Evolutionary conservation across 805 yeast genomes (phyloP).

Genomic region (Kluyveromyces wickerhamii): DNA sequence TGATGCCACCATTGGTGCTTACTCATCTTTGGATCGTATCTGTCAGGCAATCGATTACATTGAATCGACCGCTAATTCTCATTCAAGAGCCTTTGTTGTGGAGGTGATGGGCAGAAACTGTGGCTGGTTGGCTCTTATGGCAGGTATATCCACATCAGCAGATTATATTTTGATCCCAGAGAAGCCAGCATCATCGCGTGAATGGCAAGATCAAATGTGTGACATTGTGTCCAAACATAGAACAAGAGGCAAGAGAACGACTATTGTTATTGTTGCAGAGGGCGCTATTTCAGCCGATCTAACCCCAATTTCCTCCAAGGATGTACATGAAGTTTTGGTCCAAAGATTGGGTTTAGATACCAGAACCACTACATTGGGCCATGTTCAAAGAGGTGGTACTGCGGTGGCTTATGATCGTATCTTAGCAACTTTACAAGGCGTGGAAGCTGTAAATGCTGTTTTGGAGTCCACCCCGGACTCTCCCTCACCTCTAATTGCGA

Average conservation of each 20-base stretch:
- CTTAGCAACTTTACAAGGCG: conserved; percentile 73
- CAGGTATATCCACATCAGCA: conserved; percentile 74
- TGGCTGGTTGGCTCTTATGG: conserved; percentile 80
- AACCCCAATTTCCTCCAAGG: conserved; percentile 56
- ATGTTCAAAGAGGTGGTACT: conserved; percentile 78
- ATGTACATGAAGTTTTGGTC: conserved; percentile 59
- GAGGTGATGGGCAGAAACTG: conserved; percentile 90
- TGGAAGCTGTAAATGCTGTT: conserved; percentile 71
- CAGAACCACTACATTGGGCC: conserved; percentile 70
- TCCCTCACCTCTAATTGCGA: conserved; percentile 76
- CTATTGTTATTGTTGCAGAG: conserved; percentile 76
- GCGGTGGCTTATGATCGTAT: conserved; percentile 70
- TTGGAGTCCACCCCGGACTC: conserved; percentile 58
- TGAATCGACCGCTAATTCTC: conserved; percentile 78
- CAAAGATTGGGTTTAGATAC: conserved; percentile 65
- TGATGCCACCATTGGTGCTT: conserved; percentile 76
- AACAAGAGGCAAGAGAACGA: conserved; percentile 64
- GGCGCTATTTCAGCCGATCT: conserved; percentile 71
- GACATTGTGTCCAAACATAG: conserved; percentile 58
- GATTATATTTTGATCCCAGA: conserved; percentile 78
- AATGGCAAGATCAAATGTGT: conserved; percentile 64
- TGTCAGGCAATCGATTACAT: conserved; percentile 68
- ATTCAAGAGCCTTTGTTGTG: conserved; percentile 73
- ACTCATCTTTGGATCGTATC: conserved; percentile 68
- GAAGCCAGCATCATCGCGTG: conserved; percentile 53